These are phyloP conservation scores for Calocybe indica DNA, from an alignment of 768 basidiomycete genomes.

Conservation along the genomic window DNA sequence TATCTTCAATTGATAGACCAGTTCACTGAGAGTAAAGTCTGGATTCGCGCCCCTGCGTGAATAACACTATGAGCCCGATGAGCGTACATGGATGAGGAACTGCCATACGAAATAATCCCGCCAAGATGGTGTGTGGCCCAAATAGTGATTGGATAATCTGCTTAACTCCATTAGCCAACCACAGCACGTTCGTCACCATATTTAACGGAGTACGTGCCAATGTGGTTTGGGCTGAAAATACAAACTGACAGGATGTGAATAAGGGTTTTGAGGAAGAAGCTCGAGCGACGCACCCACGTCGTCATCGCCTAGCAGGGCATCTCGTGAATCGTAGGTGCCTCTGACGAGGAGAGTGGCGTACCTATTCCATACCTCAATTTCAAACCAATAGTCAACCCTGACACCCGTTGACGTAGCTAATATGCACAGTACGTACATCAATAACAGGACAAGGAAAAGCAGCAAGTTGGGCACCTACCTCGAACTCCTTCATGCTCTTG, in stretches of 20 bases:
- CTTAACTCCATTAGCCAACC: neutral
- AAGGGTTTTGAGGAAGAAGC: neutral
- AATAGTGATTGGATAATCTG: constrained; percentile 50
- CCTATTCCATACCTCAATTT: constrained; percentile 36
- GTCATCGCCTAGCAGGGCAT: constrained; percentile 29
- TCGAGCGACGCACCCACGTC: constrained; percentile 45
- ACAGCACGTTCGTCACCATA: neutral
- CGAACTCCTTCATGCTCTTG: constrained; percentile 26
- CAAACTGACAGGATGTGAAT: constrained; percentile 39
- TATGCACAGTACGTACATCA: neutral
- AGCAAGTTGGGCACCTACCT: constrained; percentile 23
- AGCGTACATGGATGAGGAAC: no score
- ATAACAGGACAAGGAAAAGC: neutral
- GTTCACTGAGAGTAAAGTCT: constrained; percentile 44
- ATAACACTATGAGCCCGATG: neutral
- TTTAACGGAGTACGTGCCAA: constrained; percentile 37
- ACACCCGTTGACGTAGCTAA: constrained; percentile 41
- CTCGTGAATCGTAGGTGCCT: neutral
- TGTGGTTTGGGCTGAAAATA: constrained; percentile 56
- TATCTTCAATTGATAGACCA: constrained; percentile 47
- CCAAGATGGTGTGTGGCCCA: constrained; percentile 56
- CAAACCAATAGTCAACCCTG: constrained; percentile 42
- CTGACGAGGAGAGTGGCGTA: constrained; percentile 15
- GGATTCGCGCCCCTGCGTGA: constrained; percentile 51
- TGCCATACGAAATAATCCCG: constrained; percentile 48